Percentiles rank a stretch among this genome's conserved stretches.
Evolutionary conservation across 2,329 filamentous ascomycete genomes (phyloP).

Genomic region (Capronia americana): DNA sequence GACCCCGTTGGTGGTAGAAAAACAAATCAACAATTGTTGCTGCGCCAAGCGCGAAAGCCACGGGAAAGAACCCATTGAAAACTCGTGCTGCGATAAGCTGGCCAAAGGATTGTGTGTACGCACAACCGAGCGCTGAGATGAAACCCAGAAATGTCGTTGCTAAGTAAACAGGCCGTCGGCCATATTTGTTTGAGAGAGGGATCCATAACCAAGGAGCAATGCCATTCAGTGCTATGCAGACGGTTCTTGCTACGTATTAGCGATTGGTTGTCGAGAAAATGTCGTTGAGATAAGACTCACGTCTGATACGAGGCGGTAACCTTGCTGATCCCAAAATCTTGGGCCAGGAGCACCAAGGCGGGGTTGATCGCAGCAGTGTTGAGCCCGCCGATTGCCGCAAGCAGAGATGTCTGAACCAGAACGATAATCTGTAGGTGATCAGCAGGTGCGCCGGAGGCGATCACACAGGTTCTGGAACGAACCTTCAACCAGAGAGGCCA

Average conservation of each 20-base stretch:
- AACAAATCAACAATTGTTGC: slow-evolving; percentile 44
- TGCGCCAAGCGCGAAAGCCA: slow-evolving; percentile 44
- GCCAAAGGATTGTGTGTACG: slow-evolving; percentile 33
- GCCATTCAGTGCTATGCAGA: slow-evolving; percentile 42
- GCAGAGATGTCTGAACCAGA: slow-evolving; percentile 40
- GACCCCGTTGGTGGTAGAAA: slow-evolving; percentile 44
- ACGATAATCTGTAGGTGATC: slow-evolving; percentile 35
- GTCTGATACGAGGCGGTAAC: slow-evolving; percentile 35
- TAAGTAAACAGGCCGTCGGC: slow-evolving; percentile 45
- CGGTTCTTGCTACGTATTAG: slow-evolving; percentile 38
- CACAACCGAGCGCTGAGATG: slow-evolving; percentile 41
- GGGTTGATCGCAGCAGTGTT: slow-evolving; percentile 39
- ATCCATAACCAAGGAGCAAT: slow-evolving; percentile 40
- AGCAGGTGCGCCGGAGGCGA: slow-evolving; percentile 34
- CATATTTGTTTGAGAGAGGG: slow-evolving; percentile 46
- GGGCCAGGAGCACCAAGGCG: slow-evolving; percentile 32
- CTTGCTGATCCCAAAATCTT: slow-evolving; percentile 34
- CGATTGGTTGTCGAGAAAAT: not conserved
- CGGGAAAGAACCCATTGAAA: slow-evolving; percentile 43
- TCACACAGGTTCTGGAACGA: slow-evolving; percentile 35
- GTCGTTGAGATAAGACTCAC: slow-evolving; percentile 35
- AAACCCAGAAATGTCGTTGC: slow-evolving; percentile 44
- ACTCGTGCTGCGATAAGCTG: slow-evolving; percentile 38
- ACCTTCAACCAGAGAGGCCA: slow-evolving; percentile 41
- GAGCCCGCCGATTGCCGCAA: slow-evolving; percentile 37